Evolutionary conservation across 2,329 filamentous ascomycete genomes (phyloP), one percentile per base, ranked within the genome.

Genomic region (Diaporthe citriasiana): DNA sequence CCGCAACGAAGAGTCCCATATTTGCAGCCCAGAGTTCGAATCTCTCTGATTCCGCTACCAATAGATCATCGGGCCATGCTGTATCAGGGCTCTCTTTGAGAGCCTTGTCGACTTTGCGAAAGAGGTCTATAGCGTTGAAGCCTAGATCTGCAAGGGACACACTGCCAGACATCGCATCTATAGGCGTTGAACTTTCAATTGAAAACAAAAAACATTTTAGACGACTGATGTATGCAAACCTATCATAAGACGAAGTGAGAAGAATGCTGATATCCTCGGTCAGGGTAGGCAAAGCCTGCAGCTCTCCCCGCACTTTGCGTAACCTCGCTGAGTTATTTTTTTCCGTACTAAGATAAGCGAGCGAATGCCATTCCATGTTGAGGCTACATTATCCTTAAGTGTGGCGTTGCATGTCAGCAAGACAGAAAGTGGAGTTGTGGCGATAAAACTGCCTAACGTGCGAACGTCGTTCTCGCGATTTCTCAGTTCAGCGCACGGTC

Each of bases 1-100:
- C 71, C 0, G 57, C 10, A 35, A 72, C 71, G 38, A 69, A 72
- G 13, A 72, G 71, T 10, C 71, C 71, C 47, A 72, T 45, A 27
- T 72, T 72, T 30, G 59, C 71, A 47, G 71, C 71, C 71, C 71
- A 72, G 38, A 72, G 71, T 10, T 72, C 71, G 3, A 72, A 72
- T 27, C 71, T 38, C 33, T 72, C 59, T 15, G 38, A 42, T 38
- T 72, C 57, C 7, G 33, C 25, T 9, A n/a, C 17, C n/a, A 72
- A 69, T 0, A 13, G 2, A 25, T 27, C 30, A 0, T 25, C 42
- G 13, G 25, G 35, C 53, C 40, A 51, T 42, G n/a, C 1, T 3
- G 15, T 17, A 45, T 51, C 42, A 13, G 19, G 2, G 3, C 30
- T 6, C 10, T 71, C 12, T 45, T 60, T 59, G 22, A 47, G 53